Percentiles rank a stretch among this genome's conserved stretches.
These are phyloP conservation scores for Strobilomyces echinocephalus DNA, from an alignment of 768 basidiomycete species.

Conservation along the genomic window DNA sequence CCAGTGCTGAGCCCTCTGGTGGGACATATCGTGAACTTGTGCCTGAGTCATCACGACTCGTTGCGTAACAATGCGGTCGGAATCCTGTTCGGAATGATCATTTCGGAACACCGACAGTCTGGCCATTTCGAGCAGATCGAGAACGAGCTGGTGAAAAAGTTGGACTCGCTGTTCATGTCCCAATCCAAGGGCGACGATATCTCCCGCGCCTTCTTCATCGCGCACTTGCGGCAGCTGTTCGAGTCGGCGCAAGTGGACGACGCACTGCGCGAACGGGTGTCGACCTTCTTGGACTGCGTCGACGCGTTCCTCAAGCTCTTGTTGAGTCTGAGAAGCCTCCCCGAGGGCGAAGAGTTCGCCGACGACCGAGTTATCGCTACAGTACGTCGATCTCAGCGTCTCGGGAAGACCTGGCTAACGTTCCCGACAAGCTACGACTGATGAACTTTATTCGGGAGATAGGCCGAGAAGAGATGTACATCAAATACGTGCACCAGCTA, in stretches of 20 bases:
- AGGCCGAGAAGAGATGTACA: slow-evolving; percentile 89
- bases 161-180: slow-evolving; percentile 91
- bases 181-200: slow-evolving; percentile 89
- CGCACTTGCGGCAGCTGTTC: slow-evolving; percentile 85
- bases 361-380: slow-evolving; percentile 95
- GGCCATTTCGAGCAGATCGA: slow-evolving; percentile 87
- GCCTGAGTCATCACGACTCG: slow-evolving; percentile 92
- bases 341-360: slow-evolving; percentile 89
- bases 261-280: slow-evolving; percentile 70
- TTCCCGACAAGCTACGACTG: slow-evolving; percentile 61
- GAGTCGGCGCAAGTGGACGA: slow-evolving; percentile 79
- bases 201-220: slow-evolving; percentile 88
- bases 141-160: slow-evolving; percentile 83
- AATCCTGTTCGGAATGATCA: slow-evolving; percentile 93
- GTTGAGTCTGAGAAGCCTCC: slow-evolving; percentile 80
- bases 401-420: slow-evolving; percentile 8
- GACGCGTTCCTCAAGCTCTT: slow-evolving; percentile 90
- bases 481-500: slow-evolving; percentile 93
- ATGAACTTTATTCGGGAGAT: slow-evolving; percentile 94
- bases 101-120: slow-evolving; percentile 82
- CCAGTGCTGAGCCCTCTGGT: slow-evolving; percentile 76
- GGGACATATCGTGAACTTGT: slow-evolving; percentile 85
- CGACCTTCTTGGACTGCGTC: slow-evolving; percentile 81
- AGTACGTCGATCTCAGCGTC: slow-evolving; percentile 35
- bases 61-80: slow-evolving; percentile 86